Conservation (phyloP, 2,329 filamentous ascomycete species). For the Bretziella fagacearum region DNA sequence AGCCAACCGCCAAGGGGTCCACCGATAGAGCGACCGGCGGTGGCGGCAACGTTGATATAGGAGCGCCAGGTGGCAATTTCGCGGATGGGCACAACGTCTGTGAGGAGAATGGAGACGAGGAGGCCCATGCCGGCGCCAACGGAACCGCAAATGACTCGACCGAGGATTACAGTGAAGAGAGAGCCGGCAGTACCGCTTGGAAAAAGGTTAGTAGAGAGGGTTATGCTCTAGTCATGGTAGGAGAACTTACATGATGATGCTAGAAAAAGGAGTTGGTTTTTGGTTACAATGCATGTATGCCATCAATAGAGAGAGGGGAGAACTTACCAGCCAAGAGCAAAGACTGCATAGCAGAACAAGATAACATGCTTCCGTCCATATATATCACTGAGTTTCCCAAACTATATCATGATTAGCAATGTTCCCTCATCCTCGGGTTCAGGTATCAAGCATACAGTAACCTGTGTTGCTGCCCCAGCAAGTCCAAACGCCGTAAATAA, state of each 20-base stretch:
- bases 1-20: conserved; percentile 43
- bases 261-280: too few relatives aligned
- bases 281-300: not conserved
- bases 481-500: conserved; percentile 21
- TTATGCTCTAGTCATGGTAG: not conserved
- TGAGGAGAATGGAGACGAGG: conserved; percentile 35
- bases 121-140: conserved; percentile 34
- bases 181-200: conserved; percentile 19
- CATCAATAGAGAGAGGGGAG: not conserved
- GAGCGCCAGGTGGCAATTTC: conserved; percentile 37
- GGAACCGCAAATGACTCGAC: conserved; percentile 34
- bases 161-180: conserved; percentile 33
- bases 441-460: conserved; percentile 14
- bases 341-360: conserved; percentile 19
- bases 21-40: conserved; percentile 33
- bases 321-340: conserved; percentile 19
- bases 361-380: conserved; percentile 19
- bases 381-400: conserved; percentile 20
- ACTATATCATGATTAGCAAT: conserved; percentile 15
- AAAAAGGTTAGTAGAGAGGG: conserved; percentile 4
- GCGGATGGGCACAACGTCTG: conserved; percentile 34
- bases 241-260: conserved; percentile 6
- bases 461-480: conserved; percentile 21
- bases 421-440: not conserved
- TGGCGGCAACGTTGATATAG: conserved; percentile 35